Evolutionary conservation across 2,329 filamentous ascomycete genomes (phyloP).

Genomic region (Cordyceps militaris): DNA sequence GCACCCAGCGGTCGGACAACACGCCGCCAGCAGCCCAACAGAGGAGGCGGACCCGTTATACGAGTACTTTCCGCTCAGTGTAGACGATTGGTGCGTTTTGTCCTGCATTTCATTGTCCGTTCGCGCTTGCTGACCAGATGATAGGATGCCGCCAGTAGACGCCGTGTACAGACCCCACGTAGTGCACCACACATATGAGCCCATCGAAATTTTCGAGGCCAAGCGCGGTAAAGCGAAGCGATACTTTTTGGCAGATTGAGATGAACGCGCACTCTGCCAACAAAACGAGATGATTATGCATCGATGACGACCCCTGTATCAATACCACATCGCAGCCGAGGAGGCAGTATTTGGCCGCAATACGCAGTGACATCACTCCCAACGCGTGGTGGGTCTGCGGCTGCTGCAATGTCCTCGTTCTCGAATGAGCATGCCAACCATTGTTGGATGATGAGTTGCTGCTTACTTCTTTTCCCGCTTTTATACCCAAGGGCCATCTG

Average conservation of each 20-base stretch:
- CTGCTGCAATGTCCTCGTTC: not conserved
- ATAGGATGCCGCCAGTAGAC: constrained; percentile 76
- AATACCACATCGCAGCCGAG: not conserved
- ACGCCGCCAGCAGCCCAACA: constrained; percentile 51
- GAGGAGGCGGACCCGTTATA: constrained; percentile 82
- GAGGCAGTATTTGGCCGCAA: not conserved
- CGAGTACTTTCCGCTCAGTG: constrained; percentile 86
- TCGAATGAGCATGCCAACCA: constrained; percentile 1
- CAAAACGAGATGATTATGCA: not conserved
- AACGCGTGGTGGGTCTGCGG: not conserved
- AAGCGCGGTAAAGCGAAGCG: constrained; percentile 63
- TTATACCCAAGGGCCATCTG: constrained; percentile 3
- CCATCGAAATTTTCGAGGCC: constrained; percentile 63
- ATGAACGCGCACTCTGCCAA: not conserved
- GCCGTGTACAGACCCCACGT: constrained; percentile 88
- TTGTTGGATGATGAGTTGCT: not conserved
- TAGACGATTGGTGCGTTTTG: constrained; percentile 69
- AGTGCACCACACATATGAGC: constrained; percentile 76
- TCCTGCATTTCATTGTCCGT: not conserved
- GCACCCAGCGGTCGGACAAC: constrained; percentile 27
- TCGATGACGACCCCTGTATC: constrained; percentile 5
- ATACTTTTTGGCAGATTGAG: constrained; percentile 62
- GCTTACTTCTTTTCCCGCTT: constrained; percentile 7
- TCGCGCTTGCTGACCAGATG: constrained; percentile 14
- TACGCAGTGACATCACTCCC: not conserved